A percentile compares a stretch with the other conserved stretches of the same genome.
These are phyloP conservation scores for Cucurbita maxima DNA, from an alignment of 306 rosid genomes.

Conservation along the genomic window DNA sequence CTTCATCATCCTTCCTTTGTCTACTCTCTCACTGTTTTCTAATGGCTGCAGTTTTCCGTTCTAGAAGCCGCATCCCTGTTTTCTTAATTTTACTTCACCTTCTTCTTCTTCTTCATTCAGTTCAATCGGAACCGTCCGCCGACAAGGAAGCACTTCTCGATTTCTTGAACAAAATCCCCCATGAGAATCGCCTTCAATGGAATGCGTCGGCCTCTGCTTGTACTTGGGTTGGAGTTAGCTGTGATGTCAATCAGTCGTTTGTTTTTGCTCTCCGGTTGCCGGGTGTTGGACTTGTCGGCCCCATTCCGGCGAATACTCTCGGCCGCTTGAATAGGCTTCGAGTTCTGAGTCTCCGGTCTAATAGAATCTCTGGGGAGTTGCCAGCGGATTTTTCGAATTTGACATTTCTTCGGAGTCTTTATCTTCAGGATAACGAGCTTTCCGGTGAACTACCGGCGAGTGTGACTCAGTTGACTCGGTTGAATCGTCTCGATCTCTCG, in stretches of 20 bases:
- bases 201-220: constrained; percentile 63
- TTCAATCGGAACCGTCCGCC: constrained; percentile 52
- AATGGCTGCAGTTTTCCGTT: constrained; percentile 23
- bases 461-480: constrained; percentile 35
- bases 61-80: not conserved
- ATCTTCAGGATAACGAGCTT: constrained; percentile 44
- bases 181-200: constrained; percentile 66
- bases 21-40: not conserved
- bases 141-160: constrained; percentile 87
- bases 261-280: constrained; percentile 59
- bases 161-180: constrained; percentile 43
- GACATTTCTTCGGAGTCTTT: constrained; percentile 45
- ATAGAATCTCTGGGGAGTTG: constrained; percentile 47
- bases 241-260: constrained; percentile 32
- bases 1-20: not conserved
- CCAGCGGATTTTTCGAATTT: constrained; percentile 75
- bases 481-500: constrained; percentile 65
- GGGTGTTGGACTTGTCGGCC: constrained; percentile 67
- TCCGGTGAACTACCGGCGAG: constrained; percentile 47
- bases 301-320: constrained; percentile 47
- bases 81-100: constrained; percentile 2
- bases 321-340: constrained; percentile 50
- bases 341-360: constrained; percentile 73
- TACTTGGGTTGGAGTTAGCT: constrained; percentile 66
- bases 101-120: constrained; percentile 17